phyloP scores from a whole-genome alignment of 225 moss, liverwort and hornwort genomes.

The Climacium dendroides region DNA sequence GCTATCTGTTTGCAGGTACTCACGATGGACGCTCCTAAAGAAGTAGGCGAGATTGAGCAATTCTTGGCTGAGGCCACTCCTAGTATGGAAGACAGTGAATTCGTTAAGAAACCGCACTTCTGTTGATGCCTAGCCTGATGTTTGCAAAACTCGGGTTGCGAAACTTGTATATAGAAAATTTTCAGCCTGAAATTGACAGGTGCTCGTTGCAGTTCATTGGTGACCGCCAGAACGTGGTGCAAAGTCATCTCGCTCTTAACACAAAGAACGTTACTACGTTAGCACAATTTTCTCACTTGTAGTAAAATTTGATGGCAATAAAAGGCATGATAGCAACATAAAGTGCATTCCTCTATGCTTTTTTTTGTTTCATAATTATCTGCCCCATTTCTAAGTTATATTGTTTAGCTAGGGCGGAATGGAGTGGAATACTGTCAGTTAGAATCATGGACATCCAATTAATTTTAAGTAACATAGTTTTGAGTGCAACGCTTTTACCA shows the following conservation, averaged over 20 bases:
- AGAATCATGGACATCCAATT: neutral
- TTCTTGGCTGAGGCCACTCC: neutral
- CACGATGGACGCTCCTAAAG: neutral
- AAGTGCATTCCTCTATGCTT: neutral
- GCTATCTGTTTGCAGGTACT: neutral
- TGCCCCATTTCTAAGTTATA: neutral
- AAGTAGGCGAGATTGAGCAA: conserved; percentile 1
- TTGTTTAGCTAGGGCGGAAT: neutral
- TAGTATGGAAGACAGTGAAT: neutral
- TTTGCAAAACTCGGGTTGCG: neutral
- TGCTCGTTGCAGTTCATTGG: neutral
- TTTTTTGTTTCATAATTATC: neutral
- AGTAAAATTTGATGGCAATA: neutral
- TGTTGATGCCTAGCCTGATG: neutral
- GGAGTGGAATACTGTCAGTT: neutral
- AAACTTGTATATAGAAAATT: neutral
- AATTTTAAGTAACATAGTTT: neutral
- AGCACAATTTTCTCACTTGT: neutral
- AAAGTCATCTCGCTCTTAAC: neutral
- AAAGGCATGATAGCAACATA: neutral
- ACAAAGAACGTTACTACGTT: neutral
- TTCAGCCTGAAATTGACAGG: neutral
- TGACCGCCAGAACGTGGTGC: neutral
- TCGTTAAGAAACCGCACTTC: neutral
- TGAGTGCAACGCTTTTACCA: neutral